These are phyloP conservation scores for Gossypium schwendimanii DNA, from an alignment of 441 rosid genomes.

Conservation along the genomic window DNA sequence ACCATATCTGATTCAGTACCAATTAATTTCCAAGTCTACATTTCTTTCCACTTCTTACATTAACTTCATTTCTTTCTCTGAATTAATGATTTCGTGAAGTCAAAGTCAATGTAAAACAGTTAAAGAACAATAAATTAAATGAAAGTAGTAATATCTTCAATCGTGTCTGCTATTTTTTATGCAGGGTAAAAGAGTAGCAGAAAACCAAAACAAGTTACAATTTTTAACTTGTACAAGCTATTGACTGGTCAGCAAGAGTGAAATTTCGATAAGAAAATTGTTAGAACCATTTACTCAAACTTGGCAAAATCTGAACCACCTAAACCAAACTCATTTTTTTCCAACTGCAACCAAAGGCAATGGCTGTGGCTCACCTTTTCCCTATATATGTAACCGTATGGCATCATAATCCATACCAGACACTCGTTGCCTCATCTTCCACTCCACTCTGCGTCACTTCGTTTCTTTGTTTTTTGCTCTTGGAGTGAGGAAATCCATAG, in stretches of 20 bases:
- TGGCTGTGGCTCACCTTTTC: slow-evolving; percentile 4
- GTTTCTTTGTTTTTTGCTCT: background rate
- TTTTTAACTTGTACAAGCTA: background rate
- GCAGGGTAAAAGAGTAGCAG: background rate
- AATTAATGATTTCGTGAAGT: background rate
- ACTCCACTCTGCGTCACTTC: background rate
- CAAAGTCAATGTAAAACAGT: background rate
- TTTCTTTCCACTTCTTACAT: no score
- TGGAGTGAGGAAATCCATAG: background rate
- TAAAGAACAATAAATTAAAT: background rate
- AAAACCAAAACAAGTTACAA: background rate
- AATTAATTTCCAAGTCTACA: no score
- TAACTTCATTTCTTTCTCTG: background rate
- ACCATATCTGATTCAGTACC: background rate
- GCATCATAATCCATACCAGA: background rate
- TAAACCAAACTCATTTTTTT: background rate
- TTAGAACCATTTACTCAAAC: background rate
- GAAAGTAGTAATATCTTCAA: background rate
- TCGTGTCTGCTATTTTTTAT: background rate
- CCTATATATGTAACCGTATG: background rate
- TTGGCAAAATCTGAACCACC: slow-evolving; percentile 9
- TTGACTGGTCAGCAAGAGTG: background rate
- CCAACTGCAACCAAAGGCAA: background rate
- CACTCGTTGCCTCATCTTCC: slow-evolving; percentile 1
- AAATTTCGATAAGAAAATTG: background rate